Base-by-base conservation (phyloP, 148 eudicot genomes). In the Gaultheria prostrata region DNA sequence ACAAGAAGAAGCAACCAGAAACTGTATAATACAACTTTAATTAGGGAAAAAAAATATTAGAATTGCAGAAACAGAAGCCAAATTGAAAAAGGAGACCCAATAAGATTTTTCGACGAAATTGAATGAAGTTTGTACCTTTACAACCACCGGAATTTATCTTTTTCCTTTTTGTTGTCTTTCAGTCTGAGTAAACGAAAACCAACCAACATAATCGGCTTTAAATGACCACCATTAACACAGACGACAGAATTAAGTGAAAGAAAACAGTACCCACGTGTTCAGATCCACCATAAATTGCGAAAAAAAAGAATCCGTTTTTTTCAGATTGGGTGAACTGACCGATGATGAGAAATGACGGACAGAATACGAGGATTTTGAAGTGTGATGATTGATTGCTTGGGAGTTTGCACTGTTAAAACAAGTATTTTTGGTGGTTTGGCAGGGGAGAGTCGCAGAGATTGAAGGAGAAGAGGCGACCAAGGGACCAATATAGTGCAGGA, bases 51-150 rank as follows among this genome's bases (percentile, higher is more conserved):
- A 50, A 17, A 1, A 17, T 13, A 48, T 24, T 46, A 18, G 30
- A 76, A 76, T 49, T 48, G 73, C 15, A 69, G 39, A 69, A 26
- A 15, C 6, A 35, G 33, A 73, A 39, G 1, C 49, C 50, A 8
- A 73, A 73, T 26, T 75, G 78, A n/a, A 75, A 21, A 75, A n/a
- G 15, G 26, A 57, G 28, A 78, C 46, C 79, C n/a, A 51, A 13
- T 14, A 77, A 24, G 43, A 77, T 46, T 13, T 46, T 46, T 26
- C 78, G 0, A 6, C 17, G 45, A 24, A 78, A 53, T 30, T 78
- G 63, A 53, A 51, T 17, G 46, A 53, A 53, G 61, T 53, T 30
- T 18, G 65, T 21, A 28, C 35, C 6, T 28, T 28, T 8, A 67
- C 26, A 32, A 77, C 13, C 45, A 74, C 49, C 69, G 13, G 45